Evolutionary conservation across 768 basidiomycete species (phyloP).

Genomic region (Mycena galopus): DNA sequence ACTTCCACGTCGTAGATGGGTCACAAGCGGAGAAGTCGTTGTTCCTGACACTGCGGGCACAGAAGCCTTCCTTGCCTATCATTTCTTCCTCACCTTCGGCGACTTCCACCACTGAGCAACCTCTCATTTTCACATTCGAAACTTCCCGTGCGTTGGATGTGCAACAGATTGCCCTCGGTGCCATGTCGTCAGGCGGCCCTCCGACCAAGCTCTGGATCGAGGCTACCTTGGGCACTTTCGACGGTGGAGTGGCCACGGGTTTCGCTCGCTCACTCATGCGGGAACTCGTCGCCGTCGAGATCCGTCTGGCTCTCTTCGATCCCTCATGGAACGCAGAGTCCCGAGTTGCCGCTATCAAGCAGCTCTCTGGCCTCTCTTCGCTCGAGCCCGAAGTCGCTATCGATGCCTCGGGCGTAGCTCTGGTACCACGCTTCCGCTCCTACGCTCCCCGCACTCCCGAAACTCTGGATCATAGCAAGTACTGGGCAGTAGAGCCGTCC

Average conservation of each 20-base stretch:
- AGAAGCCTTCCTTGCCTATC: background rate
- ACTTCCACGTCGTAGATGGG: background rate
- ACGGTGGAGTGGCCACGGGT: background rate
- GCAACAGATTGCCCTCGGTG: background rate
- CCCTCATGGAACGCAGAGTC: background rate
- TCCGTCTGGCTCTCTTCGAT: conserved; percentile 1
- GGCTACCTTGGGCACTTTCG: background rate
- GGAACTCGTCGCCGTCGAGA: background rate
- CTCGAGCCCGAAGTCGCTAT: background rate
- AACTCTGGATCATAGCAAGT: background rate
- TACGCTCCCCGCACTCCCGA: background rate
- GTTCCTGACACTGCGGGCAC: background rate
- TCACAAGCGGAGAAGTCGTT: background rate
- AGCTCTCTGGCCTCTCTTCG: background rate
- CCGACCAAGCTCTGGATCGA: background rate
- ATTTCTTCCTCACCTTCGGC: background rate
- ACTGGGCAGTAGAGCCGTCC: background rate
- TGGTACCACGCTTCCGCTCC: background rate
- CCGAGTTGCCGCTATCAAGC: background rate
- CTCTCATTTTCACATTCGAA: background rate
- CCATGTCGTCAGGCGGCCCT: background rate
- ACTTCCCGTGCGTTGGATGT: background rate
- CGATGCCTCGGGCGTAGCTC: background rate
- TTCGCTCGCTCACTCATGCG: background rate
- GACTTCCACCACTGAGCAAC: background rate